A percentile compares a stretch with the other conserved stretches of the same genome.
Evolutionary conservation across 305 asterid genomes (phyloP).

Genomic region (Andrographis paniculata): DNA sequence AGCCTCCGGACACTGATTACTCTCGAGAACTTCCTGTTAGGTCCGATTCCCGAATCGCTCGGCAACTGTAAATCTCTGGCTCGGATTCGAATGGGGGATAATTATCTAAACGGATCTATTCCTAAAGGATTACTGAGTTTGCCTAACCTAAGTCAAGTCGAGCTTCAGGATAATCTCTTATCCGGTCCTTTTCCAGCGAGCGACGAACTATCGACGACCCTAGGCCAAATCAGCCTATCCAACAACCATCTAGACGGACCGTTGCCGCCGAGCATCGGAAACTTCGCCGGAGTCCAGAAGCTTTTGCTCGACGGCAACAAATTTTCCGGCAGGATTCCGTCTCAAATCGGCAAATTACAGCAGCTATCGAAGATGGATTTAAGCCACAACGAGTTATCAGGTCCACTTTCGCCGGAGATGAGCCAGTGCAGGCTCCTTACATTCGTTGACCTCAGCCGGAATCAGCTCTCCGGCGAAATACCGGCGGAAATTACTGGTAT

Average conservation of each 20-base stretch:
- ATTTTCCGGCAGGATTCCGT: conserved; percentile 44
- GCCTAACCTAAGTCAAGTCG: conserved; percentile 46
- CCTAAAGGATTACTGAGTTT: conserved; percentile 48
- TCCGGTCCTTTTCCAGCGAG: conserved; percentile 35
- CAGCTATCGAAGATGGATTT: conserved; percentile 48
- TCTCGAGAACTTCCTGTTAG: conserved; percentile 49
- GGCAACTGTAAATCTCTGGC: conserved; percentile 38
- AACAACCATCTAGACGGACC: conserved; percentile 42
- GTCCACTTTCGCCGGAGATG: conserved; percentile 33
- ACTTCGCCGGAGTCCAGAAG: conserved; percentile 41
- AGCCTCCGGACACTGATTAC: conserved; percentile 39
- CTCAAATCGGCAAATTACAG: conserved; percentile 40
- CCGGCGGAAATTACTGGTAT: conserved; percentile 62
- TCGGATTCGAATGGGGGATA: conserved; percentile 52
- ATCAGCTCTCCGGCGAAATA: conserved; percentile 44
- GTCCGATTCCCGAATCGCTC: conserved; percentile 54
- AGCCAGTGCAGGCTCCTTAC: conserved; percentile 39
- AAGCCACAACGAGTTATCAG: conserved; percentile 44
- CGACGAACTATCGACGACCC: conserved; percentile 21
- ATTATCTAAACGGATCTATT: conserved; percentile 49
- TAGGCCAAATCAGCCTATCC: conserved; percentile 47
- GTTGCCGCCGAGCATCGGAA: conserved; percentile 45
- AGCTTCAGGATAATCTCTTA: conserved; percentile 48
- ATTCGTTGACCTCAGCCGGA: conserved; percentile 50
- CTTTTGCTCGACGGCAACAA: conserved; percentile 43